Conservation (phyloP, 352 stramenopile genomes). For the Phytophthora citrophthora region DNA sequence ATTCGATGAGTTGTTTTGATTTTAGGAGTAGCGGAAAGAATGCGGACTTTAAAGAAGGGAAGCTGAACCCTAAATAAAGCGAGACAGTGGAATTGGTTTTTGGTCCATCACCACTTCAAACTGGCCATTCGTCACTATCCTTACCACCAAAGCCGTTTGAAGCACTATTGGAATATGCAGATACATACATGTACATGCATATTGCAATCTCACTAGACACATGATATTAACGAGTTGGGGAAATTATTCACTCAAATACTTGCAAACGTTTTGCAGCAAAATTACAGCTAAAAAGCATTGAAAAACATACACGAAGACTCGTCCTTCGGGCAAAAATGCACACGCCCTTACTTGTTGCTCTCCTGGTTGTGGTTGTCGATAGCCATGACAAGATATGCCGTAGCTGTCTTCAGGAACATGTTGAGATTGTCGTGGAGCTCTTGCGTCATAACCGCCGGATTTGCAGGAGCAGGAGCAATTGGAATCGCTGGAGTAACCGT, state of each 20-base stretch:
- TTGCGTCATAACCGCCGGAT: constrained; percentile 19
- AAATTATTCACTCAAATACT: not conserved
- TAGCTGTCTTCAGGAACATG: constrained; percentile 44
- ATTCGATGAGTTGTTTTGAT: not conserved
- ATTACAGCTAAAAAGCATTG: not conserved
- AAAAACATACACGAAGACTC: constrained; percentile 22
- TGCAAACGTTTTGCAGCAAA: constrained; percentile 1
- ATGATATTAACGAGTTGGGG: too few species aligned
- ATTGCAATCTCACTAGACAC: too few species aligned
- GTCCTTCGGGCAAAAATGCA: not conserved
- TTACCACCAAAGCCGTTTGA: not conserved
- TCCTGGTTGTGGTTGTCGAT: constrained; percentile 35
- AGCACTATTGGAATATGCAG: too few species aligned
- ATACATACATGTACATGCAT: too few species aligned
- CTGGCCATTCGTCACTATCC: constrained; percentile 6
- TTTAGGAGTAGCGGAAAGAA: not conserved
- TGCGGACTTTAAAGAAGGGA: constrained; percentile 28
- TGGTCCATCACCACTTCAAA: constrained; percentile 28
- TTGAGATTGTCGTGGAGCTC: constrained; percentile 38
- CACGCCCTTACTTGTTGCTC: constrained; percentile 2
- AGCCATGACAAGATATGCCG: constrained; percentile 39
- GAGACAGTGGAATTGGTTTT: constrained; percentile 3
- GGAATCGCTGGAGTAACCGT: not conserved
- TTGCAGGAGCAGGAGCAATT: not conserved
- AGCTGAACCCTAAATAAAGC: constrained; percentile 1